phyloP scores from a whole-genome alignment of 2,329 filamentous ascomycete genomes.

The Ceratocystis destructans region DNA sequence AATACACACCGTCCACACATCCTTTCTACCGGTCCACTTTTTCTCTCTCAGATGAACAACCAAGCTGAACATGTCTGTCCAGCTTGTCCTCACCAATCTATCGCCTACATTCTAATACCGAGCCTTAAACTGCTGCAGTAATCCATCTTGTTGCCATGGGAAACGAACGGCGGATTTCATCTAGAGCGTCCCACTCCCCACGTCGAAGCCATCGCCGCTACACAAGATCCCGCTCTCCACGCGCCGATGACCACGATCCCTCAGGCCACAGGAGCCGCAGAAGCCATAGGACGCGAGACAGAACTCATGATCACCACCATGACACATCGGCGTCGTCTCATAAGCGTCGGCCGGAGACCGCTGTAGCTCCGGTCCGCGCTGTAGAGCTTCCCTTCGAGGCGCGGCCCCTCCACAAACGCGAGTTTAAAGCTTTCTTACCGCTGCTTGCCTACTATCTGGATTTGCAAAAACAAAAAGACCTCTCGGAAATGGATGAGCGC shows the following conservation, averaged over 20 bases:
- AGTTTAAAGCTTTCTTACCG: constrained; percentile 51
- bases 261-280: neutral
- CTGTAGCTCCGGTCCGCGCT: neutral
- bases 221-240: constrained; percentile 1
- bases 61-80: no score
- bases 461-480: constrained; percentile 64
- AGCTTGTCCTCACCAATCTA: no score
- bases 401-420: constrained; percentile 51
- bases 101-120: no score
- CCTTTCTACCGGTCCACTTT: no score
- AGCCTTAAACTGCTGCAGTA: no score
- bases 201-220: neutral
- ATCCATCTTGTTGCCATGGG: neutral
- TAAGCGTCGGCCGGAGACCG: neutral
- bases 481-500: constrained; percentile 56
- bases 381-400: constrained; percentile 49
- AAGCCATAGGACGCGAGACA: neutral
- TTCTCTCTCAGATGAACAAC: no score
- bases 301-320: neutral
- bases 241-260: neutral
- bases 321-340: neutral
- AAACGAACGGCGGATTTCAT: neutral
- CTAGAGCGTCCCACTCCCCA: neutral
- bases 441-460: constrained; percentile 77
- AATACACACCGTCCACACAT: no score